phyloP scores from a whole-genome alignment of 345 rosid species.

The Geranium brycei region DNA sequence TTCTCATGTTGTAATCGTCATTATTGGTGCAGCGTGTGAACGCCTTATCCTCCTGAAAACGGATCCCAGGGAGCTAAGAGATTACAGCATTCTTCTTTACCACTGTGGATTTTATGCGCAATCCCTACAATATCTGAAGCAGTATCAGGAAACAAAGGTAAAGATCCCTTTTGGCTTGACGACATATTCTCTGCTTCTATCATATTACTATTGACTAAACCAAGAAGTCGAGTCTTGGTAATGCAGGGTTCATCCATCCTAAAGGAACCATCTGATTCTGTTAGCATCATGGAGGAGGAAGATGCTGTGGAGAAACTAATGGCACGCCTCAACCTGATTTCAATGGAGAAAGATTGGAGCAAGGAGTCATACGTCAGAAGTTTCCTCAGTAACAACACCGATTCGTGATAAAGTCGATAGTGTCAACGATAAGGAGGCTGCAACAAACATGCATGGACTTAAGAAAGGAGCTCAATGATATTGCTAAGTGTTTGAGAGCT shows the following conservation, averaged over 20 bases:
- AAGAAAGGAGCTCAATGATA: no score
- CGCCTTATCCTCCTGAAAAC: conserved; percentile 39
- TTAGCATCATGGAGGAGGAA: conserved; percentile 35
- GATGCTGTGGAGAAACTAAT: conserved; percentile 40
- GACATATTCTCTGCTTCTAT: not conserved
- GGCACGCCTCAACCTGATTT: conserved; percentile 41
- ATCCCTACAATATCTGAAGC: conserved; percentile 32
- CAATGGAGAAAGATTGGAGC: conserved; percentile 55
- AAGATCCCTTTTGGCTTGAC: not conserved
- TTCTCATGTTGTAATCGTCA: conserved; percentile 2
- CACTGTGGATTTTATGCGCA: conserved; percentile 50
- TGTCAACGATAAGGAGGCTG: no score
- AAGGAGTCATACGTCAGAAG: conserved; percentile 27
- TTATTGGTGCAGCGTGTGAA: conserved; percentile 44
- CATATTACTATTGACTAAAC: not conserved
- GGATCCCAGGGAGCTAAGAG: conserved; percentile 46
- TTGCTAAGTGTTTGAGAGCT: no score
- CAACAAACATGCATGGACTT: no score
- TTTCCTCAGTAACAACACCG: conserved; percentile 41
- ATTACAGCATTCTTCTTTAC: conserved; percentile 54
- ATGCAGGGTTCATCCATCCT: conserved; percentile 18
- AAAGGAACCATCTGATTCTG: conserved; percentile 13
- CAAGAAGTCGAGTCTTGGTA: not conserved
- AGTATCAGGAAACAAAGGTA: conserved; percentile 37
- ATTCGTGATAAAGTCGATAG: conserved; percentile 57